phyloP scores from a whole-genome alignment of 805 yeast species.

The Cyberlindnera veronae region DNA sequence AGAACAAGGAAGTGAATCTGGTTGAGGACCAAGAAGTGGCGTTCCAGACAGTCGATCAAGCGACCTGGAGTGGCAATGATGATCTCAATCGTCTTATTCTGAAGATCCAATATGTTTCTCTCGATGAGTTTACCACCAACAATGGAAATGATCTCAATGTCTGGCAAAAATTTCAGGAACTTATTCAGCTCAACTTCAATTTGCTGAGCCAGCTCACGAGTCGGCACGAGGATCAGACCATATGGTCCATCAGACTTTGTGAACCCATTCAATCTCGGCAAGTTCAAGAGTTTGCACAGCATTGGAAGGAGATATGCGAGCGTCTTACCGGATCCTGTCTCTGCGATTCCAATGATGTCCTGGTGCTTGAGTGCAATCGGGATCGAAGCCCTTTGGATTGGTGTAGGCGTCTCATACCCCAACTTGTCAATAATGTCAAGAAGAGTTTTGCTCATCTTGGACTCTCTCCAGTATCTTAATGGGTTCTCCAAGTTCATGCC shows the following conservation, averaged over 20 bases:
- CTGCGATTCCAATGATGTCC: slow-evolving; percentile 88
- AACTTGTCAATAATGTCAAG: slow-evolving; percentile 36
- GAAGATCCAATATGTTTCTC: slow-evolving; percentile 57
- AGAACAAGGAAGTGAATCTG: slow-evolving; percentile 67
- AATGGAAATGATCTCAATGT: slow-evolving; percentile 53
- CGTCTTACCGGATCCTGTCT: slow-evolving; percentile 96
- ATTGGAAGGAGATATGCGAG: slow-evolving; percentile 78
- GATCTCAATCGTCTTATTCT: slow-evolving; percentile 36
- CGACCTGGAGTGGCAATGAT: slow-evolving; percentile 96
- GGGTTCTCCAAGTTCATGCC: slow-evolving; percentile 48
- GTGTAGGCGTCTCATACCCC: slow-evolving; percentile 69
- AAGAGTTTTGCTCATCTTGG: slow-evolving; percentile 43
- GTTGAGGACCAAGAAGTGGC: slow-evolving; percentile 55
- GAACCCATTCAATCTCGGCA: slow-evolving; percentile 43
- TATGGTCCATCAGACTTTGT: slow-evolving; percentile 62
- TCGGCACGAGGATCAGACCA: slow-evolving; percentile 80
- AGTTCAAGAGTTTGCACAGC: slow-evolving; percentile 47
- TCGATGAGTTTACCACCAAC: slow-evolving; percentile 91
- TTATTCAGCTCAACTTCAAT: slow-evolving; percentile 64
- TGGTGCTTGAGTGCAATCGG: slow-evolving; percentile 58
- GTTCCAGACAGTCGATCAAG: slow-evolving; percentile 72
- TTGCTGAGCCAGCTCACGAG: slow-evolving; percentile 91
- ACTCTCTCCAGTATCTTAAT: slow-evolving; percentile 71
- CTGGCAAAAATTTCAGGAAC: slow-evolving; percentile 39
- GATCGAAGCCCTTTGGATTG: slow-evolving; percentile 86